phyloP scores from a whole-genome alignment of 164 flowering plant species.

The Magnolia changhungtana region DNA sequence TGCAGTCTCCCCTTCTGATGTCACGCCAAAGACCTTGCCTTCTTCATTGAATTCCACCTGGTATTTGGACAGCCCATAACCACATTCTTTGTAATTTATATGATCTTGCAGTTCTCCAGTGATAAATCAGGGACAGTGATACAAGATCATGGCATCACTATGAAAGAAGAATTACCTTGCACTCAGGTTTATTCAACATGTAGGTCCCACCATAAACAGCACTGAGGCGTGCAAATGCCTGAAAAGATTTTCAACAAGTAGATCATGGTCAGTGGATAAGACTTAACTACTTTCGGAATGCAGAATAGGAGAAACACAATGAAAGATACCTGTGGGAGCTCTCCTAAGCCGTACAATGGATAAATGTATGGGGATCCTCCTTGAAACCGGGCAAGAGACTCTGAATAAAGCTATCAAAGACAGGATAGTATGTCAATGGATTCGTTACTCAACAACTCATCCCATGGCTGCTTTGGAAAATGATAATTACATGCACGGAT shows the following conservation, averaged over 20 bases:
- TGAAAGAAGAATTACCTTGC: slow-evolving; percentile 57
- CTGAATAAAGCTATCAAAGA: slow-evolving; percentile 67
- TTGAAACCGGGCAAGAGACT: slow-evolving; percentile 90
- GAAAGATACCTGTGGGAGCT: slow-evolving; percentile 80
- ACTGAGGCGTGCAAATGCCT: slow-evolving; percentile 98
- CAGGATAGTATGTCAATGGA: neutral
- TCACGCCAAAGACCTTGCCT: slow-evolving; percentile 82
- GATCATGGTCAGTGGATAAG: neutral
- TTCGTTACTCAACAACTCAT: neutral
- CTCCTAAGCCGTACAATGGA: slow-evolving; percentile 92
- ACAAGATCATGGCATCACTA: too few species aligned
- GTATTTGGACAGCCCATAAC: slow-evolving; percentile 3
- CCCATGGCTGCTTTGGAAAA: neutral
- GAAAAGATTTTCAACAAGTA: slow-evolving; percentile 4
- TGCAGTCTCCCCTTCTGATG: slow-evolving; percentile 96
- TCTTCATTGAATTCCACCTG: slow-evolving; percentile 88
- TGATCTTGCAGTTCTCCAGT: neutral
- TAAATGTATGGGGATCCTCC: slow-evolving; percentile 98
- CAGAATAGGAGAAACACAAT: neutral
- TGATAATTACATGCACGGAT: neutral
- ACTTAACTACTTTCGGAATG: neutral
- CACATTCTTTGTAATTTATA: neutral
- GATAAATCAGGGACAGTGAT: too few species aligned
- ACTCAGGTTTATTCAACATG: slow-evolving; percentile 91
- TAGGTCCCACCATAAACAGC: slow-evolving; percentile 98